Evolutionary conservation across 2,329 filamentous ascomycete species (phyloP).

Genomic region (Xylariaceae sp.): DNA sequence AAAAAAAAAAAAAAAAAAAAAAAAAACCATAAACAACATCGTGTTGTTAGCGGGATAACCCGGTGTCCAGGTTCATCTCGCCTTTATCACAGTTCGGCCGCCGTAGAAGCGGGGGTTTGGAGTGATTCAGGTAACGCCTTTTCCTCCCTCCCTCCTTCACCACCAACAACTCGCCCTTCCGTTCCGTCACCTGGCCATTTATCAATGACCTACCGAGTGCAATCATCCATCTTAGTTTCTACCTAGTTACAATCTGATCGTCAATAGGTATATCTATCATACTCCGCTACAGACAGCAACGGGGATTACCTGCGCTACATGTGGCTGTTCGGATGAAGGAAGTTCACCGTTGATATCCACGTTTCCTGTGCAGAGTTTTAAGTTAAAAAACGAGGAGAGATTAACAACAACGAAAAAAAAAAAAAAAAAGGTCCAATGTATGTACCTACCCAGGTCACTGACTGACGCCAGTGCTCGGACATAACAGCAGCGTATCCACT

Average conservation of each 20-base stretch:
- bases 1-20: neutral
- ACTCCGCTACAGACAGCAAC: neutral
- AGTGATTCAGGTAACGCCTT: constrained; percentile 17
- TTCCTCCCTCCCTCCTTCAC: constrained; percentile 15
- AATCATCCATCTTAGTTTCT: constrained; percentile 4
- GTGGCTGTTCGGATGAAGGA: constrained; percentile 15
- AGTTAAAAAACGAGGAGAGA: constrained; percentile 19
- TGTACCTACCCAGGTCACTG: too few relatives aligned
- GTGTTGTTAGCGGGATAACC: neutral
- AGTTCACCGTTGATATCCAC: constrained; percentile 10
- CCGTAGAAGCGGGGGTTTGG: constrained; percentile 21
- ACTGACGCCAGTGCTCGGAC: constrained; percentile 24
- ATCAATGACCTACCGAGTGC: constrained; percentile 9
- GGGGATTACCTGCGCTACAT: constrained; percentile 3
- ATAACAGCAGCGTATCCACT: constrained; percentile 23
- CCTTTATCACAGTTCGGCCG: constrained; percentile 14
- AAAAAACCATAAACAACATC: neutral
- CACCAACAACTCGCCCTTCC: constrained; percentile 8
- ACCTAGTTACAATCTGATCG: neutral
- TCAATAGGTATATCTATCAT: constrained; percentile 6
- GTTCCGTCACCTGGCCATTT: too few relatives aligned
- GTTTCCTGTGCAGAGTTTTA: constrained; percentile 19
- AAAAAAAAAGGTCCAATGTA: too few relatives aligned
- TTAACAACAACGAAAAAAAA: too few relatives aligned
- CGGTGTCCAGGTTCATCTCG: constrained; percentile 9